A percentile compares a stretch with the other conserved stretches of the same genome.
phyloP scores from a whole-genome alignment of 2,329 filamentous ascomycete species.

The Colletotrichum sp. region DNA sequence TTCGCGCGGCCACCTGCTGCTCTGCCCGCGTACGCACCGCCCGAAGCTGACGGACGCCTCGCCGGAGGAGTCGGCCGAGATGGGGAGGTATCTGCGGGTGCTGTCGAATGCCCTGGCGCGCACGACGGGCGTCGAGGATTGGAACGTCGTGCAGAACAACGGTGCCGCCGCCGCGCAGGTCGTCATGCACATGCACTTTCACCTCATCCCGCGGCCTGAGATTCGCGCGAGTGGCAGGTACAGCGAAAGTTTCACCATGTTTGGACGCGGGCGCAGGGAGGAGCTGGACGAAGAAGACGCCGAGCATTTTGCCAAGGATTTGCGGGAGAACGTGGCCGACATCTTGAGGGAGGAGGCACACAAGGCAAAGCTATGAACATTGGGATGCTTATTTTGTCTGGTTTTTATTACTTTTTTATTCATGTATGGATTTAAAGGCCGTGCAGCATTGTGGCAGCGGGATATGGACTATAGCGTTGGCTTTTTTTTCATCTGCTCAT shows the following conservation, averaged over 20 bases:
- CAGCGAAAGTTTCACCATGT: slow-evolving; percentile 80
- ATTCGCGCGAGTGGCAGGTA: slow-evolving; percentile 56
- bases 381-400: background rate
- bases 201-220: slow-evolving; percentile 86
- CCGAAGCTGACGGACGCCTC: slow-evolving; percentile 78
- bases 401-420: slow-evolving; percentile 1
- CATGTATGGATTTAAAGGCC: slow-evolving; percentile 3
- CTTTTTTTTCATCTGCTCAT: slow-evolving; percentile 6
- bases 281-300: slow-evolving; percentile 82
- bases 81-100: slow-evolving; percentile 72
- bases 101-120: slow-evolving; percentile 73
- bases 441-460: background rate
- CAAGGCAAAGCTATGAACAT: slow-evolving; percentile 42
- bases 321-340: slow-evolving; percentile 54
- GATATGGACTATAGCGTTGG: background rate
- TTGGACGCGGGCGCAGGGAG: slow-evolving; percentile 73
- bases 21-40: slow-evolving; percentile 79
- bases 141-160: slow-evolving; percentile 98
- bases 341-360: slow-evolving; percentile 38
- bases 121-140: slow-evolving; percentile 77
- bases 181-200: slow-evolving; percentile 92
- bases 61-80: slow-evolving; percentile 65
- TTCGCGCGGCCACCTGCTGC: slow-evolving; percentile 79
- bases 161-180: slow-evolving; percentile 89
- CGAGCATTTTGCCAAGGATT: slow-evolving; percentile 57